A percentile compares a stretch with the other conserved stretches of the same genome.
Evolutionary conservation across 306 rosid species (phyloP).

Genomic region (Fagus sylvatica): DNA sequence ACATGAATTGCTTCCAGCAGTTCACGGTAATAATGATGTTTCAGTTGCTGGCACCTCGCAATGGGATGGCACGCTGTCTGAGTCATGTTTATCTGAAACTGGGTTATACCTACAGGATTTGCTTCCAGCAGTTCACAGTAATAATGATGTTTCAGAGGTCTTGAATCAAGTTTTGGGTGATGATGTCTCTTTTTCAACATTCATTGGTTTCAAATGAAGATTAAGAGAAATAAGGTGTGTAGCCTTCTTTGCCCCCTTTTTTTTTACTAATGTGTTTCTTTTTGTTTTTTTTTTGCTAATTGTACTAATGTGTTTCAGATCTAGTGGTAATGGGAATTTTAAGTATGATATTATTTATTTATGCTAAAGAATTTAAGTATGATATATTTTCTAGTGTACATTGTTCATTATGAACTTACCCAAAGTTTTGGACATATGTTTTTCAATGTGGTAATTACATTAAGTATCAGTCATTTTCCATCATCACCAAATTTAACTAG

Average conservation of each 20-base stretch:
- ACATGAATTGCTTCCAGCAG: slow-evolving; percentile 16
- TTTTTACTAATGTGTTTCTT: too few relatives aligned
- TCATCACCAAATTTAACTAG: neutral
- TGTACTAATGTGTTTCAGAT: neutral
- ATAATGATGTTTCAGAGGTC: slow-evolving; percentile 21
- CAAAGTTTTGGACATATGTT: neutral
- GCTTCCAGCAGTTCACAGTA: slow-evolving; percentile 24
- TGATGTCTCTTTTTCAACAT: slow-evolving; percentile 19
- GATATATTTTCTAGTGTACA: neutral
- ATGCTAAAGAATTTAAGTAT: neutral
- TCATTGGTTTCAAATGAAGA: neutral
- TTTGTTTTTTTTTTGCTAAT: too few relatives aligned
- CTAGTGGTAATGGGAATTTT: neutral
- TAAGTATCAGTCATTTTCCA: neutral
- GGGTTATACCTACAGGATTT: slow-evolving; percentile 18
- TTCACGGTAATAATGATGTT: slow-evolving; percentile 25
- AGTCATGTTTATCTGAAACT: slow-evolving; percentile 38
- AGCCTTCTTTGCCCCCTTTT: neutral
- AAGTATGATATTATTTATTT: too few relatives aligned
- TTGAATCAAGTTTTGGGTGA: neutral
- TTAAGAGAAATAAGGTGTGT: slow-evolving; percentile 39
- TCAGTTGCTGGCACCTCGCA: too few relatives aligned
- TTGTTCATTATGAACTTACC: neutral
- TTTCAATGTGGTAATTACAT: neutral
- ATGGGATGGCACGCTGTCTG: slow-evolving; percentile 29